phyloP scores from a whole-genome alignment of 768 basidiomycete genomes.

The Boletus sp. region DNA sequence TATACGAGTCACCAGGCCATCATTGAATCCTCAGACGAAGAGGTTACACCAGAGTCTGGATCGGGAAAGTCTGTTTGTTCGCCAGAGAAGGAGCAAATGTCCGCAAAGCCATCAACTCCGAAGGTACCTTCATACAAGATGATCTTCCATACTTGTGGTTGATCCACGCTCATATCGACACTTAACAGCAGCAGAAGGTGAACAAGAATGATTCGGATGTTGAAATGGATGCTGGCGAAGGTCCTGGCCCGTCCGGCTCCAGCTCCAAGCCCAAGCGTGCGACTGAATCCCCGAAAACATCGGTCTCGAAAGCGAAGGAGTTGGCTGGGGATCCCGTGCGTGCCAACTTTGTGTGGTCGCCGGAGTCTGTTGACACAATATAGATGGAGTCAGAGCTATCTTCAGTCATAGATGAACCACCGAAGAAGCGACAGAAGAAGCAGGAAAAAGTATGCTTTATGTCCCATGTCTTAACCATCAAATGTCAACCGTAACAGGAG shows the following conservation, averaged over 20 bases:
- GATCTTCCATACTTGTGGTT: background rate
- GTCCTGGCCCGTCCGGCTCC: conserved; percentile 13
- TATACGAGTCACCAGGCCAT: conserved; percentile 14
- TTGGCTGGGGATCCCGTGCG: conserved; percentile 19
- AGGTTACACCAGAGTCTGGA: conserved; percentile 10
- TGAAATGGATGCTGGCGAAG: conserved; percentile 3
- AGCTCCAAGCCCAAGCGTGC: background rate
- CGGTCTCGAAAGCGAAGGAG: conserved; percentile 6
- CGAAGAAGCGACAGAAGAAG: conserved; percentile 44
- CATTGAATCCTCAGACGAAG: conserved; percentile 30
- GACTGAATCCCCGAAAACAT: conserved; percentile 2
- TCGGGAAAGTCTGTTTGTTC: background rate
- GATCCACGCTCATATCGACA: background rate
- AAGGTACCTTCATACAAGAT: conserved; percentile 6
- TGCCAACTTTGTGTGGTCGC: background rate
- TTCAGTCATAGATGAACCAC: conserved; percentile 54
- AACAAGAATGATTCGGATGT: conserved; percentile 8
- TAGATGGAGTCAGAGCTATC: conserved; percentile 50
- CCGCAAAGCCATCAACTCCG: conserved; percentile 1
- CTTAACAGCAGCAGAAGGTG: background rate
- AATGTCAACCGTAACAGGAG: conserved; percentile 11
- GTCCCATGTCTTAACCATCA: background rate
- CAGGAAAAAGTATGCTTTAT: conserved; percentile 34
- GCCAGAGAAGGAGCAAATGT: conserved; percentile 5
- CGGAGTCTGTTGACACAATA: conserved; percentile 22